Conservation (phyloP, 1,284 basidiomycete genomes). For the Trichosporon faecale region DNA sequence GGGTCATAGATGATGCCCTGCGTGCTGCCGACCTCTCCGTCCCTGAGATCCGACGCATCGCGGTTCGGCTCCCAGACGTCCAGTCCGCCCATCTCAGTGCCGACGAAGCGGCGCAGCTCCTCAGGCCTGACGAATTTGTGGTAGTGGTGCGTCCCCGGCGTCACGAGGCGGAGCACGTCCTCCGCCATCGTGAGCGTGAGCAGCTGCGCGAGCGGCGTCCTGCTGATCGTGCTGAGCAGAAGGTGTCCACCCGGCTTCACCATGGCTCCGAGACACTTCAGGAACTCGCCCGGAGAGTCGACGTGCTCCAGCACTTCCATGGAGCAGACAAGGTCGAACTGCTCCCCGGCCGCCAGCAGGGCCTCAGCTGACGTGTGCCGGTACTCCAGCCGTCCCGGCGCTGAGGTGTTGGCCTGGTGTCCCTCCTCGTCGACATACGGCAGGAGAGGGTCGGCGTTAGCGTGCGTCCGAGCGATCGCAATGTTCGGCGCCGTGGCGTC, state of each 20-base stretch:
- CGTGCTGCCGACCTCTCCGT: slow-evolving; percentile 70
- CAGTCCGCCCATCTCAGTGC: slow-evolving; percentile 56
- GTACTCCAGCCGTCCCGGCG: slow-evolving; percentile 61
- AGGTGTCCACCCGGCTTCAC: slow-evolving; percentile 93
- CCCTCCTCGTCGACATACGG: slow-evolving; percentile 81
- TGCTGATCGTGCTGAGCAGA: slow-evolving; percentile 92
- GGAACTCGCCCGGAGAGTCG: slow-evolving; percentile 80
- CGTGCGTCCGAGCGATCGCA: slow-evolving; percentile 77
- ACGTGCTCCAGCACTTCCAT: slow-evolving; percentile 99
- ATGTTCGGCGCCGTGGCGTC: slow-evolving; percentile 89
- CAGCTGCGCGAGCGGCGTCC: slow-evolving; percentile 84
- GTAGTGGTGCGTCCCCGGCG: slow-evolving; percentile 87
- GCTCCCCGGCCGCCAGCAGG: slow-evolving; percentile 57
- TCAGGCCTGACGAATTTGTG: slow-evolving; percentile 84
- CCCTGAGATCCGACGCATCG: slow-evolving; percentile 54
- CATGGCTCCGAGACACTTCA: slow-evolving; percentile 73
- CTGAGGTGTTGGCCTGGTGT: slow-evolving; percentile 79
- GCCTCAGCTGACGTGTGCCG: slow-evolving; percentile 75
- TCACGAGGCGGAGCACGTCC: slow-evolving; percentile 74
- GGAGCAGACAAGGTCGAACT: slow-evolving; percentile 89
- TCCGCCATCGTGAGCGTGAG: slow-evolving; percentile 91
- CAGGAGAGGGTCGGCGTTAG: slow-evolving; percentile 68
- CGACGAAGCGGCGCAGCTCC: slow-evolving; percentile 84
- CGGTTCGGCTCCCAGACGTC: slow-evolving; percentile 45
- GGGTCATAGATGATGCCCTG: slow-evolving; percentile 81